These are phyloP conservation scores for Ceratocystis harringtonii DNA, from an alignment of 2,329 filamentous ascomycete species.

Conservation along the genomic window DNA sequence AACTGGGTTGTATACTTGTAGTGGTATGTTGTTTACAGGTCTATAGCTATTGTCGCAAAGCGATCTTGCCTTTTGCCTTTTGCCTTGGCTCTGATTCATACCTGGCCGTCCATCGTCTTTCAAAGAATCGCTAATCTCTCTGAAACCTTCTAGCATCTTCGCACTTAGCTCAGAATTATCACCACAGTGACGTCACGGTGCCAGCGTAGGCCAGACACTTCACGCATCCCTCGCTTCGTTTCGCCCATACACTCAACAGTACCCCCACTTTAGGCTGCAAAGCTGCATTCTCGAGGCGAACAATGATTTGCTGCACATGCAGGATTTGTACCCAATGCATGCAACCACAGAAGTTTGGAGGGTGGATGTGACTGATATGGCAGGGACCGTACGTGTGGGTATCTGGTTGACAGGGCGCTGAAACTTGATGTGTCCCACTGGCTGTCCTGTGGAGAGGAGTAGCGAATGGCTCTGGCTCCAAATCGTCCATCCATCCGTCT, in stretches of 20 bases:
- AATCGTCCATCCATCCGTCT: too few relatives aligned
- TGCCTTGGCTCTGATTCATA: too few relatives aligned
- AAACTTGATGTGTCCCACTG: background rate
- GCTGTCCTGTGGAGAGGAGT: too few relatives aligned
- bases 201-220: background rate
- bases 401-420: background rate
- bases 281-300: background rate
- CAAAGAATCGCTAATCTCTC: background rate
- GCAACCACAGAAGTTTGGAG: background rate
- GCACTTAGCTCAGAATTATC: background rate
- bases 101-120: too few relatives aligned
- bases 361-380: background rate
- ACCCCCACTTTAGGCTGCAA: slow-evolving; percentile 9
- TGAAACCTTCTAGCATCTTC: background rate
- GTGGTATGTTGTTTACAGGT: too few relatives aligned
- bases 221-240: background rate
- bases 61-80: too few relatives aligned
- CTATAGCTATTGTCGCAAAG: too few relatives aligned
- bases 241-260: background rate
- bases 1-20: background rate
- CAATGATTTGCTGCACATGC: background rate
- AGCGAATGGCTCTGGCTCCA: too few relatives aligned
- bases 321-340: slow-evolving; percentile 9
- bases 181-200: background rate
- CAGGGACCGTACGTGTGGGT: background rate